These are phyloP conservation scores for Chamaecrista fasciculata DNA, from an alignment of 306 rosid species.

Conservation along the genomic window DNA sequence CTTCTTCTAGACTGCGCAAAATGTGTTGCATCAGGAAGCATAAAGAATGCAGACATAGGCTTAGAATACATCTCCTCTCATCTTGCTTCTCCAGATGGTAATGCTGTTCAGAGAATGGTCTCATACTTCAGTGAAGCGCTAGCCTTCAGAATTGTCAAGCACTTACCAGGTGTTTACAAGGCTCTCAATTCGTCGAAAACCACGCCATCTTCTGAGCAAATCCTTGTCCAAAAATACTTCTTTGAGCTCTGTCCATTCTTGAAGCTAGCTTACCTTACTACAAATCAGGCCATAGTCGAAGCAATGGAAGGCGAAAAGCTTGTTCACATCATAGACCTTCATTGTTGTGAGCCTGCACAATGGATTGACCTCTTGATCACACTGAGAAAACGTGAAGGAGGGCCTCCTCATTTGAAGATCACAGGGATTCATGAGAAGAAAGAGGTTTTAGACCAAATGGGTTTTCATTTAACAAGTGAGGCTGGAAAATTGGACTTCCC, in stretches of 20 bases:
- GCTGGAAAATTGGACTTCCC: slow-evolving; percentile 75
- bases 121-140: slow-evolving; percentile 80
- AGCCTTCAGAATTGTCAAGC: slow-evolving; percentile 59
- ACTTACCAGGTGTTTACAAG: slow-evolving; percentile 64
- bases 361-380: slow-evolving; percentile 69
- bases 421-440: slow-evolving; percentile 76
- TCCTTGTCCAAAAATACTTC: slow-evolving; percentile 56
- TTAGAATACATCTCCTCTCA: slow-evolving; percentile 75
- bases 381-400: slow-evolving; percentile 54
- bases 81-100: slow-evolving; percentile 67
- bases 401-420: slow-evolving; percentile 77
- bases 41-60: slow-evolving; percentile 64
- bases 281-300: slow-evolving; percentile 82
- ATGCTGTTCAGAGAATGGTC: slow-evolving; percentile 66
- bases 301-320: slow-evolving; percentile 71
- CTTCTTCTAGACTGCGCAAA: slow-evolving; percentile 65
- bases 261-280: slow-evolving; percentile 65
- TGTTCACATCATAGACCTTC: slow-evolving; percentile 81
- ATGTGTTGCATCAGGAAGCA: slow-evolving; percentile 69
- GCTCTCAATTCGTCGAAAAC: slow-evolving; percentile 62
- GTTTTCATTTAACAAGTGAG: slow-evolving; percentile 49
- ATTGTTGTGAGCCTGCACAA: slow-evolving; percentile 72
- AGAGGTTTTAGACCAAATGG: slow-evolving; percentile 73
- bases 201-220: slow-evolving; percentile 50
- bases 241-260: slow-evolving; percentile 73